These are phyloP conservation scores for Xylaria sp. DNA, from an alignment of 495 filamentous ascomycete species.

Conservation along the genomic window DNA sequence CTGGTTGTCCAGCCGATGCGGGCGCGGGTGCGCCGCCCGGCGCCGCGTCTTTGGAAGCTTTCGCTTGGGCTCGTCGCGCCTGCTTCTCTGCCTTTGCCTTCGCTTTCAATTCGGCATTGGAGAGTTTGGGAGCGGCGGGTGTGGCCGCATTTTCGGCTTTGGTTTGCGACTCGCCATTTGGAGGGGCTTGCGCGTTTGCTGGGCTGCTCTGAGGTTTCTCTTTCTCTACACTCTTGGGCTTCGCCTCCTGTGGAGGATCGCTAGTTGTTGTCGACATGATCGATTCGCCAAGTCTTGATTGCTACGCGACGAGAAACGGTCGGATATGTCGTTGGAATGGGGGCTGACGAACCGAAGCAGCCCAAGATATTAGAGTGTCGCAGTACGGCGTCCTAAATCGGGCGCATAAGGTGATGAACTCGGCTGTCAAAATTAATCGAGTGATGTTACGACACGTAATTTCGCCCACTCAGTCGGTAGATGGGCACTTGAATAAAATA, in stretches of 20 bases:
- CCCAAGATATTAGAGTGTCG: too few species aligned
- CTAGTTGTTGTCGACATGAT: conserved; percentile 17
- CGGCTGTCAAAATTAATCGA: neutral
- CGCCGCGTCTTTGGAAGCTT: conserved; percentile 52
- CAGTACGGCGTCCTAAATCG: neutral
- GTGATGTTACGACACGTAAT: neutral
- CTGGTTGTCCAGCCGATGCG: conserved; percentile 33
- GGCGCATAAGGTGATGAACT: neutral
- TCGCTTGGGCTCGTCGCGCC: conserved; percentile 70
- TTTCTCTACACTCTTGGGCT: conserved; percentile 27
- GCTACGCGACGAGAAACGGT: neutral
- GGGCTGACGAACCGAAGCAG: neutral
- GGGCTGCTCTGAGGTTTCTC: conserved; percentile 44
- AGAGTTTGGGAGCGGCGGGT: conserved; percentile 54
- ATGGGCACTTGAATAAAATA: neutral
- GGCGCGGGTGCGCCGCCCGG: conserved; percentile 39
- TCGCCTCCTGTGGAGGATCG: conserved; percentile 22
- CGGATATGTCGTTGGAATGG: neutral
- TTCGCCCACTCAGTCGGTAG: neutral
- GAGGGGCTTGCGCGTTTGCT: conserved; percentile 33
- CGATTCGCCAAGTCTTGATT: neutral
- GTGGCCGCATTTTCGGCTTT: conserved; percentile 30
- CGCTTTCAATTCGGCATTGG: conserved; percentile 75
- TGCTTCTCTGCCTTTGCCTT: conserved; percentile 80
- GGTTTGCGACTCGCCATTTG: conserved; percentile 36